Base-by-base conservation (phyloP, 2,329 filamentous ascomycete species). In the Colletotrichum aenigma region DNA sequence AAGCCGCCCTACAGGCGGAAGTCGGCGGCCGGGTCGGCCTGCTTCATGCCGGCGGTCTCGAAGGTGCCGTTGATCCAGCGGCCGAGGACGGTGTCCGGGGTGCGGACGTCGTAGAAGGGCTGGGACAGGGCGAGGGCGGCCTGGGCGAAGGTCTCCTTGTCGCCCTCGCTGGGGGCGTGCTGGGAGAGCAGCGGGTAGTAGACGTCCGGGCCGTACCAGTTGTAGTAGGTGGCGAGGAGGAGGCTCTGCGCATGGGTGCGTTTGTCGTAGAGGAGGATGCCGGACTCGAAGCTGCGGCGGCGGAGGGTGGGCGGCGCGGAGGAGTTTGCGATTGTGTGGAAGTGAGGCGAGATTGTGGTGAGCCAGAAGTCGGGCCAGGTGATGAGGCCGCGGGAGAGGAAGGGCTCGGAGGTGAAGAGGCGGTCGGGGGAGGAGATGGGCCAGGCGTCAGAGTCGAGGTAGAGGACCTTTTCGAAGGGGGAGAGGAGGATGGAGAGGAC, bases 361-460 rank as follows among this genome's bases (percentile, higher is more conserved):
- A 83, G 82, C 86, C 87, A 90, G 79, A 87, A 90, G 79, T 92
- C 91, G 18, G 90, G 90, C 89, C 89, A 92, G 18, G 88, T 86
- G 18, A 92, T 84, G 68, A 92, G 82, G 16, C 91, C 91, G 2
- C 85, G 86, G 3, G 87, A 87, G 7, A 78, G 84, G 80, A 89
- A 92, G 1, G 89, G 89, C 48, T 89, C 86, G 3, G 85, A 82
- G n/a, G 86, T 81, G 77, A 92, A 89, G 16, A 92, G 81, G 6
- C 81, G 75, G 15, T 84, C 81, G 1, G 84, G 83, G 66, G 81
- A 82, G 71, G 78, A 76, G 36, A 85, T 74, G 6, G 90, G 89
- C 78, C 91, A 90, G 76, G 86, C 86, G 78, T 92, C 90, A 71
- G 89, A 88, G 78, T 92, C 91, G 79, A 92, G 87, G 81, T 90